Evolutionary conservation across 257 asterid species (phyloP), one percentile per base, ranked within the genome.

Genomic region (Solanum okadae): DNA sequence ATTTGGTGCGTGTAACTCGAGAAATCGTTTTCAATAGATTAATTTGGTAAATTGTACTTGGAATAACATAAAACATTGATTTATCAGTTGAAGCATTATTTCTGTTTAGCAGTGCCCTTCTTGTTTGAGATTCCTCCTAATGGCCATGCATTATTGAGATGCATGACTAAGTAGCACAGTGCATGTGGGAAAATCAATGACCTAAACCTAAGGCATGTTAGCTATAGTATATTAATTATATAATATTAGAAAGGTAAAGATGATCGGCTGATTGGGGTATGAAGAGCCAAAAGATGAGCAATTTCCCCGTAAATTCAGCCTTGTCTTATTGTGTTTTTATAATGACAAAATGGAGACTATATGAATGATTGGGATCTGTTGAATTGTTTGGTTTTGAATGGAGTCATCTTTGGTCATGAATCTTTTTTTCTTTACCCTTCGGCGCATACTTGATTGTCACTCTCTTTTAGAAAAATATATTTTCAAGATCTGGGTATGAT

Each of bases 221-320:
- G 11, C 27, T 67, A 10, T 85, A 38, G 25, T n/a, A 12, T 73
- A 73, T 71, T 16, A 11, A 29, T 29, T 38, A 8, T 49, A 90
- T 91, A 94, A 93, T 93, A 93, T 91, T 86, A 90, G 44, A 87
- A 93, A 93, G 91, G 59, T 73, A 70, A 83, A 68, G 84, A 87
- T 87, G 52, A 87, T 88, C 87, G 93, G 90, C 90, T 89, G 91
- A 79, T 87, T 88, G 90, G 86, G 61, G 23, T 56, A 71, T 75
- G 90, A 91, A 91, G 86, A 83, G 93, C 88, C 92, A 82, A 84
- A 88, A 89, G 89, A 88, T 72, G 77, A 89, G 84, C 88, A 88
- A 46, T 82, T 56, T 35, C 92, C 95, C 94, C 94, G 93, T 92
- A 90, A 93, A 91, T 91, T 92, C 90, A 86, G 95, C 90, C 90